Conservation (phyloP, 2,329 filamentous ascomycete genomes). For the Hypomyces perniciosus region DNA sequence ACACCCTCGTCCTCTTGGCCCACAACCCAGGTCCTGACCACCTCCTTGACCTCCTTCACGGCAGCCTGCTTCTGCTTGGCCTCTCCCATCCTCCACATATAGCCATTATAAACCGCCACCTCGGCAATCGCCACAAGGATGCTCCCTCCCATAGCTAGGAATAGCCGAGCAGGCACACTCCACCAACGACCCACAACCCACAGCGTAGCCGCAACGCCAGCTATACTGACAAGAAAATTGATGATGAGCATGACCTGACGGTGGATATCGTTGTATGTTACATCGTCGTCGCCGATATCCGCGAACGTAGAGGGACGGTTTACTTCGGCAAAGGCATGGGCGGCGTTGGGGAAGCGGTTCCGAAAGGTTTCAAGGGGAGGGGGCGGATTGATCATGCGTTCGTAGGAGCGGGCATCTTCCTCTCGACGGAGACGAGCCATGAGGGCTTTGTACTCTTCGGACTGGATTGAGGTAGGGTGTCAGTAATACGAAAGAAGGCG, state of each 20-base stretch:
- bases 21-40: slow-evolving; percentile 67
- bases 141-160: slow-evolving; percentile 65
- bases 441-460: slow-evolving; percentile 74
- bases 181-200: slow-evolving; percentile 76
- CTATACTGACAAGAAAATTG: slow-evolving; percentile 82
- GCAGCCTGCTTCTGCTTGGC: slow-evolving; percentile 58
- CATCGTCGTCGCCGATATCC: slow-evolving; percentile 54
- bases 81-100: slow-evolving; percentile 64
- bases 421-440: slow-evolving; percentile 81
- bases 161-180: slow-evolving; percentile 63
- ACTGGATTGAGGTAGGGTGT: slow-evolving; percentile 39
- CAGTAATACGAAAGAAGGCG: neutral
- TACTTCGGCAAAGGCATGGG: slow-evolving; percentile 50
- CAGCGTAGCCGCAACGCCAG: slow-evolving; percentile 69
- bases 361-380: slow-evolving; percentile 51
- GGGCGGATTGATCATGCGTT: slow-evolving; percentile 66
- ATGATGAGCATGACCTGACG: slow-evolving; percentile 79
- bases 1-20: slow-evolving; percentile 28
- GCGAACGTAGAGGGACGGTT: slow-evolving; percentile 41
- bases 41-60: slow-evolving; percentile 59
- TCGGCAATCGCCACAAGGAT: slow-evolving; percentile 67
- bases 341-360: slow-evolving; percentile 51
- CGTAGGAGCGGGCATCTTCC: slow-evolving; percentile 76
- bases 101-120: slow-evolving; percentile 70
- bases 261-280: slow-evolving; percentile 67